Base-by-base conservation (phyloP, 805 yeast genomes). In the Ogataea trehalophila region DNA sequence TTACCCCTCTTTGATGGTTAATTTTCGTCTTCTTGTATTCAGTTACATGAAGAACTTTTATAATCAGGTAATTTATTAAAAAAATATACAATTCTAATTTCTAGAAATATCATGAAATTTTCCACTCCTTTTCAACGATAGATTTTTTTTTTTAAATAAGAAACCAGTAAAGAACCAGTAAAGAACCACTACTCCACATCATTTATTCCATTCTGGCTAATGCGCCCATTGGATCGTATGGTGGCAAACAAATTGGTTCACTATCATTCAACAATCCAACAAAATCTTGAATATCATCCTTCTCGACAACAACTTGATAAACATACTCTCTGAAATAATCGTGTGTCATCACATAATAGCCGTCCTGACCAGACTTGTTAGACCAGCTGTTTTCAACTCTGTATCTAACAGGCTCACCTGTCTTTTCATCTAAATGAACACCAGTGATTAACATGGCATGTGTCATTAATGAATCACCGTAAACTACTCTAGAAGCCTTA, bases 391-490 rank as follows among this genome's bases (percentile, higher is more conserved):
- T 85, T 65, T 84, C 89, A 37, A 85, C 89, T 59, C 83, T 73
- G 75, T 86, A 85, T 54, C 88, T 74, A 26, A 77, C 68, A 23
- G 89, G 87, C 50, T 73, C 71, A 6, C 83, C 84, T 20, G 31
- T 26, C 31, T 68, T 59, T 13, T 73, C 79, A 53, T 84, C 89
- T 35, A 88, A 69, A 64, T 87, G 90, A 41, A 86, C 92, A 33
- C 82, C 96, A 13, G 90, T 83, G 59, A 88, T 79, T 20, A 82
- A 75, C 96, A 88, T 88, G 35, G 96, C 96, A 60, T 88, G 96
- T 15, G 95, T 88, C 95, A 88, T 87, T 53, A 80, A 70, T 22
- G 90, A 83, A 53, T 87, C 81, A 48, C 80, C 81, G 54, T 85
- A 82, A 50, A 73, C 68, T 51, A 89, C 81, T 53, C 95, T 73